Evolutionary conservation across 345 rosid genomes (phyloP).

Genomic region (Ricinus communis): DNA sequence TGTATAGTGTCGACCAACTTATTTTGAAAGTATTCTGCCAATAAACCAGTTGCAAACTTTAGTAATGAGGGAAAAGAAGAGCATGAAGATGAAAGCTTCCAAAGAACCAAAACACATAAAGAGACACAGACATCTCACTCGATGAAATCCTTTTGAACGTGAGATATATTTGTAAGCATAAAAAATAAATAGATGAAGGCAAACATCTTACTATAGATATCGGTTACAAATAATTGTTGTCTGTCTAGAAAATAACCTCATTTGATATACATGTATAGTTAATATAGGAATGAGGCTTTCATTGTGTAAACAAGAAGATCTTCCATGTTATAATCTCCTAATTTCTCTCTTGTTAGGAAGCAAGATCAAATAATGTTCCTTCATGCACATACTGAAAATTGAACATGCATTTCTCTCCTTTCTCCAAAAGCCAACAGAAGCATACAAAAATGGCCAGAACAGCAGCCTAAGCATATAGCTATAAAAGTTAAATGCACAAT

Average conservation of each 20-base stretch:
- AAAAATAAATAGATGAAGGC: not conserved
- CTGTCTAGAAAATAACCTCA: not conserved
- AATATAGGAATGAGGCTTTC: not conserved
- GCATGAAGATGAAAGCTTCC: not conserved
- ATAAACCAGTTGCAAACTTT: slow-evolving; percentile 18
- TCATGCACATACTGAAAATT: no score
- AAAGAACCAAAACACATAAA: not conserved
- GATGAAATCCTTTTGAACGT: no score
- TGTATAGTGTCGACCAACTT: slow-evolving; percentile 99
- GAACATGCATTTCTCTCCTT: no score
- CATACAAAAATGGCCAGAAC: no score
- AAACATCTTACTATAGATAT: not conserved
- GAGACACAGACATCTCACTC: not conserved
- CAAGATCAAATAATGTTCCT: no score
- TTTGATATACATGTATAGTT: not conserved
- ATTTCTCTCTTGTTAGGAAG: not conserved
- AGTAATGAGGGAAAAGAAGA: not conserved
- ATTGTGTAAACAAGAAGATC: not conserved
- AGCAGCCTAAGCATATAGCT: no score
- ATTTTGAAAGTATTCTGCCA: slow-evolving; percentile 96
- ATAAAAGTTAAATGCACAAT: no score
- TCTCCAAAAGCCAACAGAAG: no score
- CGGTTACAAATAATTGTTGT: not conserved
- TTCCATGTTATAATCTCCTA: not conserved
- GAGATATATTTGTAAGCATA: not conserved